Evolutionary conservation across 2,329 filamentous ascomycete species (phyloP), one percentile per base, ranked within the genome.

Genomic region (Diplodia intermedia): DNA sequence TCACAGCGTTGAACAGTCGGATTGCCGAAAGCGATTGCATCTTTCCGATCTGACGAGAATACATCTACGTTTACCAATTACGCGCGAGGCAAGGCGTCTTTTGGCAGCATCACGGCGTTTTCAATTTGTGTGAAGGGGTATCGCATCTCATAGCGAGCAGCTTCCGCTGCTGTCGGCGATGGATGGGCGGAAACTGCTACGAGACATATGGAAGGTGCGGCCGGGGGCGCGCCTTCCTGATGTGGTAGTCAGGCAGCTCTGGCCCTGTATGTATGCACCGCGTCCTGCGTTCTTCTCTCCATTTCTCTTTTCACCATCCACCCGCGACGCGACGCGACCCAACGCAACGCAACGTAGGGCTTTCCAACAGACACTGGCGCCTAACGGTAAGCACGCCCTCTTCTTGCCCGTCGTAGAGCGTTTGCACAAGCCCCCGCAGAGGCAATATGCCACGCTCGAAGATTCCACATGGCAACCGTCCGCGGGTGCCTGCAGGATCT

Each of bases 391-490:
- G 60, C 36, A 29, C 31, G 20, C 31, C 36, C 47, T n/a, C 26
- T 36, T 33, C 31, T 7, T 6, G 9, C 31, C 40, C 3, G 9
- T 50, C 3, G 20, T 11, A 20, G 18, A 3, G 26, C 29, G 29
- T 29, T 52, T 18, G 36, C 31, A n/a, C 47, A 36, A 14, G 5
- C 18, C 12, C 29, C 29, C 50, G 18, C 47, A 52, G 47, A 63
- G 47, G 43, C 60, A 29, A 52, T 15, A 67, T 67, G 66, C 56
- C 66, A 33, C 43, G 55, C 23, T 53, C 66, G 6, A 7, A 31
- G 6, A 67, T 67, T 36, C 66, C 66, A 5, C 66, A 67, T 8
- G 66, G 66, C 23, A 67, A 67, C 9, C 55, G 66, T 18, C 66
- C 55, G 8, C 66, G 66, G 33, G 66, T 67, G 49, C 56, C 66